Evolutionary conservation across 345 rosid species (phyloP).

Genomic region (Pseudoturritis turrita): DNA sequence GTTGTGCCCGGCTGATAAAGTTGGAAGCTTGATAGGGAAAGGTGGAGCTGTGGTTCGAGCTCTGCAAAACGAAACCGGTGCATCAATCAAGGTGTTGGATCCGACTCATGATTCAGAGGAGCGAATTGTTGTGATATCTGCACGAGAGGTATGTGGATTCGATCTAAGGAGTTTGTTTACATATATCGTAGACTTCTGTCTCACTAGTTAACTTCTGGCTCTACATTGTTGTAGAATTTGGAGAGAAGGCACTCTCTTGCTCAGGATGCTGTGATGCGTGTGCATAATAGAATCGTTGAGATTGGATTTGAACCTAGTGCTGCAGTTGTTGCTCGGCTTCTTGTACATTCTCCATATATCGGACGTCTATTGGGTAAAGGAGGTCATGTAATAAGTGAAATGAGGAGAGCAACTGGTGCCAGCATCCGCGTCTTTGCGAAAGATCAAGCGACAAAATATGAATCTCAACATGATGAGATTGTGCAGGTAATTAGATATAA

Average conservation of each 20-base stretch:
- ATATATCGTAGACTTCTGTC: not conserved
- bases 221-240: slow-evolving; percentile 43
- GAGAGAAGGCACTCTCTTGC: slow-evolving; percentile 68
- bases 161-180: not conserved
- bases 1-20: slow-evolving; percentile 68
- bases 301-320: slow-evolving; percentile 69
- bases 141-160: slow-evolving; percentile 61
- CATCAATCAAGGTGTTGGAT: slow-evolving; percentile 62
- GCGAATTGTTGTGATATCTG: slow-evolving; percentile 61
- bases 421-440: slow-evolving; percentile 56
- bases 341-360: slow-evolving; percentile 57
- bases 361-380: slow-evolving; percentile 71
- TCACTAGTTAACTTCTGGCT: not conserved
- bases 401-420: slow-evolving; percentile 75
- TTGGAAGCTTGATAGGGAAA: slow-evolving; percentile 78
- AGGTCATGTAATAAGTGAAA: slow-evolving; percentile 60
- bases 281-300: slow-evolving; percentile 62
- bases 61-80: slow-evolving; percentile 72
- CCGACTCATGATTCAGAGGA: slow-evolving; percentile 57
- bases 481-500: slow-evolving; percentile 51
- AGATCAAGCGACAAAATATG: slow-evolving; percentile 57
- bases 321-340: slow-evolving; percentile 68
- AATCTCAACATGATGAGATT: slow-evolving; percentile 55
- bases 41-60: slow-evolving; percentile 61
- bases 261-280: slow-evolving; percentile 71